Conservation (phyloP, 345 rosid species). For the Eucalyptus coolabah region DNA sequence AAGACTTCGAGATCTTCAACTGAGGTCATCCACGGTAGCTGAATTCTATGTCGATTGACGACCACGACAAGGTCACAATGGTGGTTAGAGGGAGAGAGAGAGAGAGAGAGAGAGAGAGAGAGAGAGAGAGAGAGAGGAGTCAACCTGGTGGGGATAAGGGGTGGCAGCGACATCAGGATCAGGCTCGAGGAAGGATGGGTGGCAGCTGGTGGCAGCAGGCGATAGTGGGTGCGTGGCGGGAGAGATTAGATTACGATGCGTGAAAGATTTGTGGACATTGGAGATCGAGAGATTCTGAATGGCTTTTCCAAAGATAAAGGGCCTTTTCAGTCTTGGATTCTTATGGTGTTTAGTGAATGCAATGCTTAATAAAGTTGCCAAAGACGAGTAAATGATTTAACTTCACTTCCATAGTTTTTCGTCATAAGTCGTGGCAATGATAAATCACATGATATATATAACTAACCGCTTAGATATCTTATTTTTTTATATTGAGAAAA, state of each 20-base stretch:
- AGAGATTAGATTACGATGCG: not conserved
- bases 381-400: not conserved
- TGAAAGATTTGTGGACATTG: fast-evolving
- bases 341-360: not conserved
- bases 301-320: not conserved
- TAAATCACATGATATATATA: no score
- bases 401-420: no score
- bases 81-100: not conserved
- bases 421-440: no score
- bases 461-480: no score
- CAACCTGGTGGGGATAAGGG: not conserved
- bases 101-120: not conserved
- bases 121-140: not conserved
- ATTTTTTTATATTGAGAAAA: no score
- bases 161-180: not conserved
- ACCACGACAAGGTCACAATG: not conserved
- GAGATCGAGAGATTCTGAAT: not conserved
- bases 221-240: not conserved
- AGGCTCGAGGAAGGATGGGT: not conserved
- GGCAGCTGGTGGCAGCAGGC: not conserved
- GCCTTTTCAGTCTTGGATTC: not conserved
- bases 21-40: not conserved
- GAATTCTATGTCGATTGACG: not conserved
- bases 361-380: not conserved
- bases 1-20: not conserved